Conservation (phyloP, 768 basidiomycete genomes). For the Tulasnella sp. region DNA sequence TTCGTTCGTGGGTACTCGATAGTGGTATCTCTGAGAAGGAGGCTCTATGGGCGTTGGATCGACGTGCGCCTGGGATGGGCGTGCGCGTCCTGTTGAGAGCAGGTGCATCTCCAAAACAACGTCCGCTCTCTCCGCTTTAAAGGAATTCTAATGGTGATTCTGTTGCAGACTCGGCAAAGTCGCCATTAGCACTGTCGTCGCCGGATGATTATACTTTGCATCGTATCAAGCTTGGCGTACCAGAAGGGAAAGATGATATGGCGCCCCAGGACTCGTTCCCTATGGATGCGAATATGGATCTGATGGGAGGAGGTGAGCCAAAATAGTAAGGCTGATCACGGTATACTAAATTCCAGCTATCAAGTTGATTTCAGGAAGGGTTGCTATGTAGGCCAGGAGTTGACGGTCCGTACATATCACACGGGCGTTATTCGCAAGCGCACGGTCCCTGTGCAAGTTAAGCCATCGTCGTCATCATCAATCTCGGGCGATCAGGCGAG, state of each 20-base stretch:
- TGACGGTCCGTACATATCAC: conserved; percentile 93
- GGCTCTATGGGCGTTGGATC: conserved; percentile 40
- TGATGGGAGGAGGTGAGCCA: conserved; percentile 75
- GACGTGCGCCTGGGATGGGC: conserved; percentile 71
- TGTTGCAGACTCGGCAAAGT: not conserved
- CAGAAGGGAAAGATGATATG: conserved; percentile 77
- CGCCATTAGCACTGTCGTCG: conserved; percentile 21
- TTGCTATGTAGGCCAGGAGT: conserved; percentile 95
- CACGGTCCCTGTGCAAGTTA: conserved; percentile 56
- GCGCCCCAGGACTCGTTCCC: conserved; percentile 71
- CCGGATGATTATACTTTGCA: conserved; percentile 61
- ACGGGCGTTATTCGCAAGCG: conserved; percentile 87
- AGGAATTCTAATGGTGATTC: too few relatives aligned
- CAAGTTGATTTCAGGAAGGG: conserved; percentile 95
- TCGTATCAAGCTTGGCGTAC: conserved; percentile 71
- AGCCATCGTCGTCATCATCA: not conserved
- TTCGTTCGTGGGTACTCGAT: not conserved
- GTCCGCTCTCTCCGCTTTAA: too few relatives aligned
- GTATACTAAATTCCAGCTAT: too few relatives aligned
- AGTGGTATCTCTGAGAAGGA: not conserved
- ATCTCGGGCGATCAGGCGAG: not conserved
- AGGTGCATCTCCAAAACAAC: conserved; percentile 70
- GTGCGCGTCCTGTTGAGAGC: conserved; percentile 56
- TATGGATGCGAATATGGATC: conserved; percentile 88
- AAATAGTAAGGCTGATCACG: not conserved